Percentiles rank a stretch among this genome's conserved stretches.
phyloP scores from a whole-genome alignment of 1,284 basidiomycete species.

The Cerioporus squamosus region DNA sequence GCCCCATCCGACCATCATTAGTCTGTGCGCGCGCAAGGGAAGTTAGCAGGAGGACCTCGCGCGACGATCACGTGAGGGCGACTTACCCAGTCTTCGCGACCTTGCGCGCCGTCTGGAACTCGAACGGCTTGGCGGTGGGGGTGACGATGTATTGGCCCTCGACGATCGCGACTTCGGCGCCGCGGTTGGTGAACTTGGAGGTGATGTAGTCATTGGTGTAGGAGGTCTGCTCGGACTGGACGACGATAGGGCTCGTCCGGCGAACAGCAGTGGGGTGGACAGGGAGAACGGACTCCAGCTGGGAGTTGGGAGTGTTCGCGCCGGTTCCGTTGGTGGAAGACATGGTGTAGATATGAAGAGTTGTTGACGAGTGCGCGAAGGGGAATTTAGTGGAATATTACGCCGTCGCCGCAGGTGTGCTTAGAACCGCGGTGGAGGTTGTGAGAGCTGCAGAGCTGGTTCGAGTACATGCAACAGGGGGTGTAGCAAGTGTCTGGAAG shows the following conservation, averaged over 20 bases:
- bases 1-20: slow-evolving; percentile 97
- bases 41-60: slow-evolving; percentile 15
- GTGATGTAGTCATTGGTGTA: slow-evolving; percentile 87
- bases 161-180: slow-evolving; percentile 72
- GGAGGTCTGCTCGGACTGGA: slow-evolving; percentile 82
- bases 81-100: slow-evolving; percentile 93
- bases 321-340: slow-evolving; percentile 50
- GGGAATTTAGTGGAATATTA: slow-evolving; percentile 54
- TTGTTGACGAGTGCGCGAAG: slow-evolving; percentile 24
- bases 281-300: slow-evolving; percentile 65
- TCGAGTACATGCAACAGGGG: slow-evolving; percentile 80
- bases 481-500: slow-evolving; percentile 1
- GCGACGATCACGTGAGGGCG: slow-evolving; percentile 11
- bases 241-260: slow-evolving; percentile 77
- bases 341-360: slow-evolving; percentile 43
- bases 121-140: slow-evolving; percentile 78
- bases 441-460: slow-evolving; percentile 81
- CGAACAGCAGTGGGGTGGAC: slow-evolving; percentile 88
- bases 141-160: slow-evolving; percentile 79
- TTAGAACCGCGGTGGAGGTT: slow-evolving; percentile 78
- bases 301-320: slow-evolving; percentile 67
- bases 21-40: slow-evolving; percentile 50
- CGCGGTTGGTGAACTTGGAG: slow-evolving; percentile 84
- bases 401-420: slow-evolving; percentile 68
- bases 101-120: slow-evolving; percentile 91